Conservation (phyloP, 1,284 basidiomycete species). For the Blastosporella zonata region DNA sequence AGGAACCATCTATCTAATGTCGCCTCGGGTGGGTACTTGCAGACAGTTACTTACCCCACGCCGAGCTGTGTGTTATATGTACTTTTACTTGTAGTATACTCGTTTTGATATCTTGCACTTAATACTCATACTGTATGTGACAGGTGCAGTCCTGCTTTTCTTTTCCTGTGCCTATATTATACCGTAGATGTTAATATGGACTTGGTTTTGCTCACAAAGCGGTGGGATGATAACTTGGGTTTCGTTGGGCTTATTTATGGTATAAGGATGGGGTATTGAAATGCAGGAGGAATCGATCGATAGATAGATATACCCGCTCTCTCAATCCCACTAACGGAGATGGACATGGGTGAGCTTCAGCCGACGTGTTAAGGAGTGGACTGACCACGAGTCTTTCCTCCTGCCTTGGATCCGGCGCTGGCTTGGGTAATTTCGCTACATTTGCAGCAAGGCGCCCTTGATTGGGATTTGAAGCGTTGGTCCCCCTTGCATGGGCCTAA, state of each 20-base stretch:
- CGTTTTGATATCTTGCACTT: constrained; percentile 23
- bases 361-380: constrained; percentile 18
- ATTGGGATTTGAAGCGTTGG: constrained; percentile 60
- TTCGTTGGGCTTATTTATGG: no score
- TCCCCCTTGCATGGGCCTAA: constrained; percentile 57
- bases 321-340: constrained; percentile 26
- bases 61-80: constrained; percentile 25
- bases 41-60: constrained; percentile 32
- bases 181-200: neutral
- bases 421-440: constrained; percentile 46
- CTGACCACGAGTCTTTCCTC: constrained; percentile 64
- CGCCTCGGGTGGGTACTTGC: constrained; percentile 22
- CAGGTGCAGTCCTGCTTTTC: neutral
- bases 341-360: constrained; percentile 9
- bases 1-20: constrained; percentile 32
- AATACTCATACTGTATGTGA: constrained; percentile 23
- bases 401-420: constrained; percentile 45
- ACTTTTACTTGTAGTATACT: constrained; percentile 21
- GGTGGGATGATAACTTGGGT: no score
- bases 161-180: constrained; percentile 1
- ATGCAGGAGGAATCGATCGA: no score
- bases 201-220: neutral
- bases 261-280: no score
- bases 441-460: constrained; percentile 60
- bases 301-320: constrained; percentile 5